Base-by-base conservation (phyloP, 2,329 filamentous ascomycete genomes). In the Alternaria triticimaculans region DNA sequence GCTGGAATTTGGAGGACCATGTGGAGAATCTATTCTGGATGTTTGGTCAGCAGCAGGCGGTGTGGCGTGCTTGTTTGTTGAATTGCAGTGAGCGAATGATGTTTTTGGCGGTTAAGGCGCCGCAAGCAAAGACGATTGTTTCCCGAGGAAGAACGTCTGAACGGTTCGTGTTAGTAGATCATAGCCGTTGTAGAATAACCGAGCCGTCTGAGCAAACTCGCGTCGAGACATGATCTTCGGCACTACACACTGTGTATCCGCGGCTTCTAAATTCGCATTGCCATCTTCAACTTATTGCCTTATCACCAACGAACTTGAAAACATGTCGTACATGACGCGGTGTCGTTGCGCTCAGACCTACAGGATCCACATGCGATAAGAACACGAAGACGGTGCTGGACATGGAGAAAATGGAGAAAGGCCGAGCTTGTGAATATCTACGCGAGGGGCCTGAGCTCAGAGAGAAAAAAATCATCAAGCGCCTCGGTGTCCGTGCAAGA, bases 61-160 rank as follows among this genome's bases (percentile, higher is more conserved):
- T 68, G 61, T 68, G 66, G 63, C 63, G 58, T 68, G 66, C 64
- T 65, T 62, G 21, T 30, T 44, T 43, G 23, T 18, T 43, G 28
- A 46, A 53, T 28, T 41, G 23, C 41, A 23, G 37, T 33, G 55
- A 50, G 41, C 55, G 33, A 58, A 62, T 33, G 33, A 50, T 21
- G 54, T 23, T 33, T 59, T 25, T 44, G 41, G 60, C 60, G 55
- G 55, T 53, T 62, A 57, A 30, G 55, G 60, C 60, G 60, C 60
- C 21, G 23, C 12, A n/a, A 21, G 43, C 3, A n/a, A 43, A 55
- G 37, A 11, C 20, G 54, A 45, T 28, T 45, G 53, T 45, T 15
- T 18, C 25, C 53, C 53, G 12, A 55, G 30, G 15, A 53, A 41
- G 49, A 53, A 12, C 37, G 18, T 37, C 20, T 53, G 30, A 25